phyloP scores from a whole-genome alignment of 169 alveolate genomes.

The Plasmodium vinckei region DNA sequence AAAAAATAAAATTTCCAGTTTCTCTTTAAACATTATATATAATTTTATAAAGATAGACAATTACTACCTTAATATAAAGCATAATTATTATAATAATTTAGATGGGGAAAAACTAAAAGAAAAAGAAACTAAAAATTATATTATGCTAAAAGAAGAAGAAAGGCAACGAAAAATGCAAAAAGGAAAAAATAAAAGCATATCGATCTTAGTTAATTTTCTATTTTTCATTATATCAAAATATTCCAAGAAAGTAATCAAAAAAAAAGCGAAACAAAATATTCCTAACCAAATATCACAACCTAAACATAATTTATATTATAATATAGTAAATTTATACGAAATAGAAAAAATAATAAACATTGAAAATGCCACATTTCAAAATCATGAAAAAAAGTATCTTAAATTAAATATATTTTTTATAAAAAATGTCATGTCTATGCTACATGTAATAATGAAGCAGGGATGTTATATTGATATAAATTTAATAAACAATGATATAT shows the following conservation, averaged over 20 bases:
- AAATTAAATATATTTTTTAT: constrained; percentile 55
- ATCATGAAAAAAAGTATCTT: constrained; percentile 56
- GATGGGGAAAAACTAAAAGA: background rate
- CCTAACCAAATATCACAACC: background rate
- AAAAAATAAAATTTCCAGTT: constrained; percentile 51
- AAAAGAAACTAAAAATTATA: constrained; percentile 10
- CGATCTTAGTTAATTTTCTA: constrained; percentile 43
- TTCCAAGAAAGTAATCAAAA: constrained; percentile 28
- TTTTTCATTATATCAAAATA: constrained; percentile 61
- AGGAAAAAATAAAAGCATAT: constrained; percentile 28
- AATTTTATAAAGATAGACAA: constrained; percentile 33
- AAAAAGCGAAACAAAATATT: background rate
- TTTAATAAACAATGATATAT: constrained; percentile 25
- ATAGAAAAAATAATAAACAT: constrained; percentile 34
- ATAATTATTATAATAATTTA: constrained; percentile 27
- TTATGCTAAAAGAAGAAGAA: constrained; percentile 23
- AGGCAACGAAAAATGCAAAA: background rate
- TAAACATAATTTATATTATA: constrained; percentile 10
- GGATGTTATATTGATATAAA: constrained; percentile 25
- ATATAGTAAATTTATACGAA: constrained; percentile 57
- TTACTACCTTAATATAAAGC: constrained; percentile 27
- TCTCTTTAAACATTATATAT: constrained; percentile 35
- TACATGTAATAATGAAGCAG: constrained; percentile 38
- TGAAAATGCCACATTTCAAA: constrained; percentile 66
- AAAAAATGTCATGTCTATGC: constrained; percentile 53